Base-by-base conservation (phyloP, 1,284 basidiomycete species). In the Trichosporon inkin region DNA sequence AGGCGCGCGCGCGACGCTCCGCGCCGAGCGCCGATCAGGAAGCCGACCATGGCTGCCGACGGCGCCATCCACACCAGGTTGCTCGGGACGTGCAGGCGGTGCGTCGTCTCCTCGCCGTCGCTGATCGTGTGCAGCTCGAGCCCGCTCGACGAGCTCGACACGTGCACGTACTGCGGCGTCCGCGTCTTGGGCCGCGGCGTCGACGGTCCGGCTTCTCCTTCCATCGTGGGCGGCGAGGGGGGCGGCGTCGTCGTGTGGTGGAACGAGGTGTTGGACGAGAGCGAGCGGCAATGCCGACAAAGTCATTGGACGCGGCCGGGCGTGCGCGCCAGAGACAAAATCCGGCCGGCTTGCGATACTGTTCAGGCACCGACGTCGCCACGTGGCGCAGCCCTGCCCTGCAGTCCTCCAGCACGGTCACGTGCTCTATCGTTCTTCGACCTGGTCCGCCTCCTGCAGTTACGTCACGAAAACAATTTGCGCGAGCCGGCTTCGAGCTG, bases 1-100 rank as follows among this genome's bases (percentile, higher is more conserved):
- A 78, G 56, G 53, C 76, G 68, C 17, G 77, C 76, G 37, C 63
- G 51, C 2, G 63, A 60, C 8, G 72, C 77, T 14, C 76, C 77
- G 34, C 76, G 63, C 0, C 68, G 69, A 53, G 73, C 66, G 5
- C 77, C 77, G 38, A 79, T 72, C 10, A 71, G 61, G 20, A 77
- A 61, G 2, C 76, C 77, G 24, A 79, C 61, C 16, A 69, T 32
- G 0, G 67, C 67, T 1, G 74, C 76, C 16, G 67, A 64, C 0
- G 72, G 65, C 6, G 76, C 71, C 10, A 76, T 55, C 40, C 75
- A 63, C 11, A 78, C 61, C 4, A 79, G 60, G 10, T 69, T 67
- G 22, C 66, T 66, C 7, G 77, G 76, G 13, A 77, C 37, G 8
- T 59, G 62, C 41, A 71, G 65, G 38, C 24, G 32, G 17, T 22